These are phyloP conservation scores for Theobroma cacao DNA, from an alignment of 345 rosid genomes.

Conservation along the genomic window DNA sequence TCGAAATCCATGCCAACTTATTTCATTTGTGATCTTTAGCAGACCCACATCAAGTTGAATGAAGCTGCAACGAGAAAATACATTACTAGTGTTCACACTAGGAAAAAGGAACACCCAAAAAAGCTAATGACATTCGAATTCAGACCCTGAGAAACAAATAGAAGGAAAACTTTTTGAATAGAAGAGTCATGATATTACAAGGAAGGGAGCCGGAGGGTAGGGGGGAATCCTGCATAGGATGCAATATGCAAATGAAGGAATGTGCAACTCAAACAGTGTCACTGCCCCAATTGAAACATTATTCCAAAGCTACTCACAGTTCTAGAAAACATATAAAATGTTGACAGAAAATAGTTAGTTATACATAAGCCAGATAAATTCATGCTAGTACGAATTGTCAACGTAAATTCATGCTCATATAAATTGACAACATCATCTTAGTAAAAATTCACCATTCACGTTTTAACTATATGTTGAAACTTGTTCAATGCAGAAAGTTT, in stretches of 20 bases:
- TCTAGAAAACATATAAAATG: neutral
- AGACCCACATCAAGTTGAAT: slow-evolving; percentile 95
- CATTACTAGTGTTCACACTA: slow-evolving; percentile 9
- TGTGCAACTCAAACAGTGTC: neutral
- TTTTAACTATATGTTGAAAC: neutral
- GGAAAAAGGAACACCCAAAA: neutral
- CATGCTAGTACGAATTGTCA: neutral
- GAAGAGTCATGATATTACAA: neutral
- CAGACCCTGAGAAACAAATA: neutral
- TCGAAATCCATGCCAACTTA: slow-evolving; percentile 87
- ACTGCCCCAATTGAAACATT: neutral
- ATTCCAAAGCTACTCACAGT: neutral
- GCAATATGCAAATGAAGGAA: neutral
- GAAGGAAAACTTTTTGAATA: neutral
- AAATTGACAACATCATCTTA: neutral
- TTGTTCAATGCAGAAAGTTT: slow-evolving; percentile 1
- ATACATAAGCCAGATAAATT: neutral
- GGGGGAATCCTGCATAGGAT: neutral
- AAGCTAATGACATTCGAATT: neutral
- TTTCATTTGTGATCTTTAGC: slow-evolving; percentile 83
- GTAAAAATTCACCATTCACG: neutral
- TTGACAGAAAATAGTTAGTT: neutral
- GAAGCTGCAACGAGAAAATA: slow-evolving; percentile 54
- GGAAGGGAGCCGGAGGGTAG: neutral
- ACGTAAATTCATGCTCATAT: neutral